Evolutionary conservation across 805 yeast species (phyloP), one percentile per base, ranked within the genome.

Genomic region (Sugiyamaella lignohabitans): DNA sequence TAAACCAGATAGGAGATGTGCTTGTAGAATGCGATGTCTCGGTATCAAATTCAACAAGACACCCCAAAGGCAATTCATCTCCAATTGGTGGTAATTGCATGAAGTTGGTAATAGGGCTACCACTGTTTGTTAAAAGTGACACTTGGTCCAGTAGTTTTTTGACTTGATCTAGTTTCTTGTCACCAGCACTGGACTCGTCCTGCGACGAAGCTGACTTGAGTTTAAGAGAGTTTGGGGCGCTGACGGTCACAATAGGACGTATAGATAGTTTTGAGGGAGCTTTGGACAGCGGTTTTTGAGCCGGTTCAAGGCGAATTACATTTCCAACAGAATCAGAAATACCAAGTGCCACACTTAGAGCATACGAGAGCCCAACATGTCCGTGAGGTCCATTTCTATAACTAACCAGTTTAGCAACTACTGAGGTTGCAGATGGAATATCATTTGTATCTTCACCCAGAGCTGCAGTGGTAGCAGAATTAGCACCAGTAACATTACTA

Each of bases 311-410:
- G 3, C 74, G 67, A 2, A 84, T 63, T 23, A 78, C 65, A 48
- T 72, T 69, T 0, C 89, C 91, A 5, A 78, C 67, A 1, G 69
- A 55, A 4, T 60, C 58, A 29, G 73, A 74, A 1, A 78, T 64
- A 0, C 79, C 78, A 21, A 86, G 66, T 0, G 88, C 79, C 18
- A 72, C 63, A 0, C 85, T 72, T 30, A 84, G 64, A 2, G 73
- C 63, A 16, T 60, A 58, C 0, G 88, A 79, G 6, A 85, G 54
- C 0, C 79, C 83, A 6, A 74, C 76, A 23, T 69, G 68, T 14
- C 67, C 64, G 0, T 58, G 49, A 0, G 72, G 69, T 5, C 53
- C 45, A 24, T 42, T 44, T 2, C 66, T 57, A 51, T 55, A 62
- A 49, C 70, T 68, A 0, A 75, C 66, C 2, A 83, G 56, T 32